A percentile compares a stretch with the other conserved stretches of the same genome.
Conservation (phyloP, 2,329 filamentous ascomycete genomes). For the Hypoxylon sp. region DNA sequence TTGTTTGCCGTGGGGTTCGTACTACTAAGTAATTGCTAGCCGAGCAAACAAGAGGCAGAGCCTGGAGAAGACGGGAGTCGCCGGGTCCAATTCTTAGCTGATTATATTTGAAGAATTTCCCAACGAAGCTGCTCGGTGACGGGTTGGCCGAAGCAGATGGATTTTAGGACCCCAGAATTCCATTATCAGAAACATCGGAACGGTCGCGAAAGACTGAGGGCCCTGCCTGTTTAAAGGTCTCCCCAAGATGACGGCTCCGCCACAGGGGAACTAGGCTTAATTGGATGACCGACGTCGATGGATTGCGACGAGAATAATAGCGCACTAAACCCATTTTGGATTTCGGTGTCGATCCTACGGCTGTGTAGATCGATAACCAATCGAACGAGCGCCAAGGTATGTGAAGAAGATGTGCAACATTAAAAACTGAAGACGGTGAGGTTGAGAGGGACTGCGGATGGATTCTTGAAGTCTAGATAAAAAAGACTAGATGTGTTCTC, state of each 20-base stretch:
- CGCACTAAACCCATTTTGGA: slow-evolving; percentile 45
- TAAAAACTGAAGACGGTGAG: slow-evolving; percentile 3
- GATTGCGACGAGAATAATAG: slow-evolving; percentile 32
- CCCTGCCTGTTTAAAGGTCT: slow-evolving; percentile 42
- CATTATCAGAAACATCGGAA: slow-evolving; percentile 27
- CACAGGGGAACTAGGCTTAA: slow-evolving; percentile 49
- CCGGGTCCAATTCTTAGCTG: slow-evolving; percentile 28
- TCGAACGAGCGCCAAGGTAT: slow-evolving; percentile 16
- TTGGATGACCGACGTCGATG: slow-evolving; percentile 50
- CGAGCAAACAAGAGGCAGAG: slow-evolving; percentile 37
- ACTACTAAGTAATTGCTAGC: slow-evolving; percentile 24
- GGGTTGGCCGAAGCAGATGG: slow-evolving; percentile 22
- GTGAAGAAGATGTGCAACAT: slow-evolving; percentile 26
- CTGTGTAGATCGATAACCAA: slow-evolving; percentile 30
- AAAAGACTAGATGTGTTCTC: slow-evolving; percentile 15
- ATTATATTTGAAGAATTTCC: slow-evolving; percentile 17
- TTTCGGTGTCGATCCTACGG: slow-evolving; percentile 48
- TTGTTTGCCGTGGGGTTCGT: slow-evolving; percentile 43
- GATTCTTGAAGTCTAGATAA: slow-evolving; percentile 13
- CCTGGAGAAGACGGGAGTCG: slow-evolving; percentile 12
- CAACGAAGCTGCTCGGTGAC: slow-evolving; percentile 33
- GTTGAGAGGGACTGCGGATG: background rate
- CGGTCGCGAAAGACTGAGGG: slow-evolving; percentile 29
- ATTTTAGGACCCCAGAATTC: slow-evolving; percentile 29
- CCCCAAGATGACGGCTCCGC: slow-evolving; percentile 41